Base-by-base conservation (phyloP, 148 eudicot genomes). In the Vaccinium macrocarpon region DNA sequence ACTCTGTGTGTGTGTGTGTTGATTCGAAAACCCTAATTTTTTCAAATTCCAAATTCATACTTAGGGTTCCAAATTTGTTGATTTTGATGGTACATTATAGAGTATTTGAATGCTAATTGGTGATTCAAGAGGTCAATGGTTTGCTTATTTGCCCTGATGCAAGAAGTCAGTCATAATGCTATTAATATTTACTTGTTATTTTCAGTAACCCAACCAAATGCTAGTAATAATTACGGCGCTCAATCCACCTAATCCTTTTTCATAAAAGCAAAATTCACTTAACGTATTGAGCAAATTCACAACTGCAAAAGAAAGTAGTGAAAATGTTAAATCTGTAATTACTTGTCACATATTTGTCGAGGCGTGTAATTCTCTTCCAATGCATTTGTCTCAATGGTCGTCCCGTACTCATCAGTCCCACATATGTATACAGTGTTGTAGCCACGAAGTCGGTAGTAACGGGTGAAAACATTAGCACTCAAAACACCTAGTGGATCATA, bases 321-420 rank as follows among this genome's bases (percentile, higher is more conserved):
- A 66, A 12, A 66, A 66, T 1, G 27, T 25, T 66, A 66, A 64
- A 66, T 66, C 32, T 12, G 72, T 66, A 66, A 80, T 73, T 88
- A 96, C 98, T 96, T 96, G 89, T 95, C 96, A 68, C 99, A 96
- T 82, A 96, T 95, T 87, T 96, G 86, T 73, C 92, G 88, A 29
- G 98, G 98, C 55, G 88, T 88, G 75, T 91, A 92, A 23, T 94
- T 95, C 88, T 96, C 99, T 84, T 96, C 99, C 95, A 93, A 38
- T 38, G 98, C 99, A 86, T 96, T 96, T 0, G 98, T 96, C 93
- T 96, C 99, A 3, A 98, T 96, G 6, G 99, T 95, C 5, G 99
- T 96, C 46, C 99, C 99, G 68, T 96, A 96, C 89, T 96, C 99
- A 79, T 96, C 99, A 10, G 99, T 96, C 2, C 99, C 99, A 12